Conservation (phyloP, 768 basidiomycete species). For the Boletus eberwhitei region DNA sequence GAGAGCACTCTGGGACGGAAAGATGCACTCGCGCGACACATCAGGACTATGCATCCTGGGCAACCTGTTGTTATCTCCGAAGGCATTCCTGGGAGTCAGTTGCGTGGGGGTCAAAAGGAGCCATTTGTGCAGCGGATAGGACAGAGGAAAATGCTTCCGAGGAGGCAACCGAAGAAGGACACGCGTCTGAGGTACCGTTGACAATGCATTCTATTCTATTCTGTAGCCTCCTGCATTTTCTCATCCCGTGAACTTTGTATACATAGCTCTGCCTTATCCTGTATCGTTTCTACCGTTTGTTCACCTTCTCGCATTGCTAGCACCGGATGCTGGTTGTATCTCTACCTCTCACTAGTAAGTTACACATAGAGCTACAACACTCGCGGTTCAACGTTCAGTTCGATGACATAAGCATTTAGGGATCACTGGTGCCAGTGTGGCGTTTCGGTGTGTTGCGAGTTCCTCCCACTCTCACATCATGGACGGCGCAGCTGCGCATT, state of each 20-base stretch:
- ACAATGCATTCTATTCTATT: neutral
- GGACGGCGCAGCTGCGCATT: neutral
- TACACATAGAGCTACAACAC: too few species aligned
- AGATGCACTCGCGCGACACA: constrained; percentile 25
- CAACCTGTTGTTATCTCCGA: neutral
- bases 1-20: constrained; percentile 20
- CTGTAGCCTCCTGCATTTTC: neutral
- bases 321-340: neutral
- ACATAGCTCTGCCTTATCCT: neutral
- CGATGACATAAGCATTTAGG: constrained; percentile 16
- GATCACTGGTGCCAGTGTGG: neutral
- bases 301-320: neutral
- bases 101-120: neutral
- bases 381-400: too few species aligned
- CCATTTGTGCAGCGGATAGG: neutral
- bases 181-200: neutral
- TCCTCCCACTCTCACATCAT: constrained; percentile 7
- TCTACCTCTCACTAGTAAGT: too few species aligned
- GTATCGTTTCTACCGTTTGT: neutral
- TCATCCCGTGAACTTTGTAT: neutral
- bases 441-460: neutral
- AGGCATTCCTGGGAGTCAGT: neutral
- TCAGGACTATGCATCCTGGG: constrained; percentile 17
- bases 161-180: constrained; percentile 6
- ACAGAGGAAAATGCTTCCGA: constrained; percentile 4